Evolutionary conservation across 768 basidiomycete species (phyloP).

Genomic region (Boletus barrowsii): DNA sequence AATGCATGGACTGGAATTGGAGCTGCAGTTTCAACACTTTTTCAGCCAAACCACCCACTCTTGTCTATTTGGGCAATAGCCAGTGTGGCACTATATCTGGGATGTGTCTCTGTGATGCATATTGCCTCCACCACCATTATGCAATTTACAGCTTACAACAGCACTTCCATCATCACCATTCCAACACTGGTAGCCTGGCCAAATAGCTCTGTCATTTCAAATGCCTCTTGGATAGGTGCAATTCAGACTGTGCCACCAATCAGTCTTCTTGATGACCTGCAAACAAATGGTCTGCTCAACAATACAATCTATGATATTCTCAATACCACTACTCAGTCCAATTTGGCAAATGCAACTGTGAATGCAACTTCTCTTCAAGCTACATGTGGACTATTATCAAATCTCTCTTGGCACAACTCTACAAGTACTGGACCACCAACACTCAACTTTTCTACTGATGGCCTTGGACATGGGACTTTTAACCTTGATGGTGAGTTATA

Average conservation of each 20-base stretch:
- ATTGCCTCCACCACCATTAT: slow-evolving; percentile 22
- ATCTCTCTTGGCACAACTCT: neutral
- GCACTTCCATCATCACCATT: neutral
- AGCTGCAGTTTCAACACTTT: slow-evolving; percentile 11
- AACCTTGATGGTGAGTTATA: neutral
- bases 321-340: neutral
- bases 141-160: slow-evolving; percentile 15
- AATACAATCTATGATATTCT: slow-evolving; percentile 16
- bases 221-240: neutral
- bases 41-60: slow-evolving; percentile 4
- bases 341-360: slow-evolving; percentile 1
- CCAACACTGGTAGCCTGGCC: slow-evolving; percentile 7
- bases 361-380: slow-evolving; percentile 12
- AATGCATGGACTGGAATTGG: slow-evolving; percentile 24
- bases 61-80: slow-evolving; percentile 13
- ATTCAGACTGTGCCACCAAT: slow-evolving; percentile 1
- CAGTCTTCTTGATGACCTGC: neutral
- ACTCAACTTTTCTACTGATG: neutral
- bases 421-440: neutral
- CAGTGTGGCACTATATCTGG: slow-evolving; percentile 15
- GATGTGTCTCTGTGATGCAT: slow-evolving; percentile 18
- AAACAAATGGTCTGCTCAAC: slow-evolving; percentile 7
- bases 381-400: slow-evolving; percentile 9
- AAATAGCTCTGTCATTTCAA: neutral
- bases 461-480: neutral